A percentile compares a stretch with the other conserved stretches of the same genome.
Conservation (phyloP, 371 early-diverging fungal genomes). For the Mortierella sp. region DNA sequence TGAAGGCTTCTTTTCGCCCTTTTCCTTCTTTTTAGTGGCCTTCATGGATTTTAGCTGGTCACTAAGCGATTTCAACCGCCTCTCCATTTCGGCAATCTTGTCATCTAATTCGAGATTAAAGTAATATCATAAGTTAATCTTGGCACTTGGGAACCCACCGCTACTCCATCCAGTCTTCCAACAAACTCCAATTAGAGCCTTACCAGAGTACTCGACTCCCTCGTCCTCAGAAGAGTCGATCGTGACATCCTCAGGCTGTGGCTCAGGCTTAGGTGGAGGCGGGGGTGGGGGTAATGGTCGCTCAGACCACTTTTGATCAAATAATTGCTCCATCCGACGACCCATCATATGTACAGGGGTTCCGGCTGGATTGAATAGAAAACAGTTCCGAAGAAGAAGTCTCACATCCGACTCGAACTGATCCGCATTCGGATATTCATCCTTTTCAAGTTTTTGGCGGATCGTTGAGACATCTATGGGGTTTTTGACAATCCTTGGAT, state of each 20-base stretch:
- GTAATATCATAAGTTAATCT: background rate
- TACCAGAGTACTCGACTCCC: conserved; percentile 43
- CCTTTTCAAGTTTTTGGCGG: conserved; percentile 81
- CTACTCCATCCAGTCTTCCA: conserved; percentile 5
- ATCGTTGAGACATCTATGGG: conserved; percentile 99
- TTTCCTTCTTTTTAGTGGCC: conserved; percentile 62
- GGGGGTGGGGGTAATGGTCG: conserved; percentile 59
- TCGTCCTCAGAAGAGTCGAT: conserved; percentile 57
- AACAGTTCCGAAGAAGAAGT: conserved; percentile 95
- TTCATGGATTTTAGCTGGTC: conserved; percentile 76
- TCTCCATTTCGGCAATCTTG: conserved; percentile 72
- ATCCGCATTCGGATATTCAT: conserved; percentile 74
- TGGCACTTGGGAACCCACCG: conserved; percentile 1
- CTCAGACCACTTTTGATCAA: conserved; percentile 88
- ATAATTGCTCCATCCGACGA: conserved; percentile 79
- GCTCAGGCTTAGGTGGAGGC: background rate
- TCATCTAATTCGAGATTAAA: conserved; percentile 41
- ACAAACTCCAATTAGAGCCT: background rate
- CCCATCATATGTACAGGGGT: conserved; percentile 92
- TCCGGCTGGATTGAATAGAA: conserved; percentile 90
- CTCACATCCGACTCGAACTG: conserved; percentile 90
- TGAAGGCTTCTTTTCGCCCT: conserved; percentile 52
- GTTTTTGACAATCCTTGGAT: conserved; percentile 90
- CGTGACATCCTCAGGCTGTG: conserved; percentile 27
- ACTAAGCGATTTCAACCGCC: conserved; percentile 71